Evolutionary conservation across 2,329 filamentous ascomycete species (phyloP).

Genomic region (Septoria linicola): DNA sequence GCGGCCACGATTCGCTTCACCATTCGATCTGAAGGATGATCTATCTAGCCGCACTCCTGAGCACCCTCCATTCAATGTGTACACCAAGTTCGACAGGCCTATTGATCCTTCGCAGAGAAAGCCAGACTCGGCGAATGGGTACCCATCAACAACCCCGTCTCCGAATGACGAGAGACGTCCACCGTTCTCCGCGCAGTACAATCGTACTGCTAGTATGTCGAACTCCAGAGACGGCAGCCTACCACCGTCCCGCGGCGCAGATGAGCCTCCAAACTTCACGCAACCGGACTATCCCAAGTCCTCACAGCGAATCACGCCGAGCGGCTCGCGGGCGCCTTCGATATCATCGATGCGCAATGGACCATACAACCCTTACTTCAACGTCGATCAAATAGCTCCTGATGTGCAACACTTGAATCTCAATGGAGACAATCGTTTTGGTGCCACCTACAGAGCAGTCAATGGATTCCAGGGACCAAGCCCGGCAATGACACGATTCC

Average conservation of each 20-base stretch:
- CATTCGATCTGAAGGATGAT: conserved; percentile 24
- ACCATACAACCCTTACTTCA: conserved; percentile 41
- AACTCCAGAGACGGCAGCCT: conserved; percentile 56
- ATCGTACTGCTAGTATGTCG: conserved; percentile 45
- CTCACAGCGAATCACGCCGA: conserved; percentile 26
- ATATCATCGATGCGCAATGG: conserved; percentile 50
- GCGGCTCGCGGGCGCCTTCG: conserved; percentile 42
- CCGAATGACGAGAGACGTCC: conserved; percentile 46
- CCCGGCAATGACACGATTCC: background rate
- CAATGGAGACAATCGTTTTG: conserved; percentile 22
- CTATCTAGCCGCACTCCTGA: conserved; percentile 25
- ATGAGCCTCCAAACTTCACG: conserved; percentile 40
- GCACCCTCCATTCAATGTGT: conserved; percentile 35
- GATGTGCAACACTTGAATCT: conserved; percentile 35
- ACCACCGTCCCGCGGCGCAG: conserved; percentile 56
- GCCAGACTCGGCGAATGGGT: conserved; percentile 23
- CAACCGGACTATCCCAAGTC: conserved; percentile 23
- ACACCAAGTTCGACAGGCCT: conserved; percentile 38
- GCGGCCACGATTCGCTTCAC: conserved; percentile 27
- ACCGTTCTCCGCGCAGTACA: conserved; percentile 45
- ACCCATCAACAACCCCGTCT: conserved; percentile 37
- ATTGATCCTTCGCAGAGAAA: conserved; percentile 31
- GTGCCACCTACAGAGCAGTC: conserved; percentile 20
- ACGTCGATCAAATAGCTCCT: conserved; percentile 41
- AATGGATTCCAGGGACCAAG: conserved; percentile 14